Conservation (phyloP, 768 basidiomycete species). For the Fistulinella prunicolor region DNA sequence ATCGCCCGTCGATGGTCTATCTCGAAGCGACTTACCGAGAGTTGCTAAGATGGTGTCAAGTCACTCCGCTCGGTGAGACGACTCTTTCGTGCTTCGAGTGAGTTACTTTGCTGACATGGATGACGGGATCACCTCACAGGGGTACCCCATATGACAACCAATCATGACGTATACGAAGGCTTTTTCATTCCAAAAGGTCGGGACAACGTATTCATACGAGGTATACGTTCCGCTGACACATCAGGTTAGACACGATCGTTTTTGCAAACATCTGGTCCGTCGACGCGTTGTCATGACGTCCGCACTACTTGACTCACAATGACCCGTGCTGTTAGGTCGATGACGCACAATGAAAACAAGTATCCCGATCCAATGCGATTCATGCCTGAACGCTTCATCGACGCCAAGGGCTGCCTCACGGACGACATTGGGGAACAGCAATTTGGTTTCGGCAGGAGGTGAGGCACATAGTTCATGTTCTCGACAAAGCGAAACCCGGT, state of each 20-base stretch:
- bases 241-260: slow-evolving; percentile 23
- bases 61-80: slow-evolving; percentile 22
- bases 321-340: slow-evolving; percentile 17
- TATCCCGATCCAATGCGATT: slow-evolving; percentile 23
- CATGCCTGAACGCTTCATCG: slow-evolving; percentile 21
- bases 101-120: background rate
- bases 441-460: slow-evolving; percentile 27
- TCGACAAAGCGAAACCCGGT: too few species aligned
- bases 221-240: background rate
- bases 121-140: slow-evolving; percentile 34
- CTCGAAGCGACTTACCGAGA: slow-evolving; percentile 23
- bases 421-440: slow-evolving; percentile 17
- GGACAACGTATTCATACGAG: background rate
- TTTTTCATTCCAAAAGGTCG: slow-evolving; percentile 22
- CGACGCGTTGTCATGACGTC: background rate
- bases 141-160: slow-evolving; percentile 26
- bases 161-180: slow-evolving; percentile 13
- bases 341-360: slow-evolving; percentile 23
- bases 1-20: slow-evolving; percentile 23
- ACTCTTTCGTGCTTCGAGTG: background rate
- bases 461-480: too few species aligned
- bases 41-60: slow-evolving; percentile 25
- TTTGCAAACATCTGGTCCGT: slow-evolving; percentile 17
- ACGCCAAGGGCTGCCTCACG: slow-evolving; percentile 13
- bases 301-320: background rate